Base-by-base conservation (phyloP, 805 yeast species). In the Kluyveromyces starmeri region DNA sequence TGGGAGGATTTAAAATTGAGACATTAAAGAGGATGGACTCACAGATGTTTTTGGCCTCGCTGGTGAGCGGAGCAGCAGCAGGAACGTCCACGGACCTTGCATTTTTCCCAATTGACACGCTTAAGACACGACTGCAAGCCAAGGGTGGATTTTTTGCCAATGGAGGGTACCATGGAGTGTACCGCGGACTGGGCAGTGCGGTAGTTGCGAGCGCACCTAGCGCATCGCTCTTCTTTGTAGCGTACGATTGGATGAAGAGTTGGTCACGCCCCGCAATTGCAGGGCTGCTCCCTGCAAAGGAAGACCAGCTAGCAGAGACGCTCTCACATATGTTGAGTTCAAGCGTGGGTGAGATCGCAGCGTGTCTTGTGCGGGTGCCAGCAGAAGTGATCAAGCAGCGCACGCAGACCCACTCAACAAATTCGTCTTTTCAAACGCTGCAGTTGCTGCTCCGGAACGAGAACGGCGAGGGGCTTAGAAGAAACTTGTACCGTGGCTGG, bases 301-400 rank as follows among this genome's bases (percentile, higher is more conserved):
- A 40, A n/a, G 54, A 50, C 45, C 62, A 46, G 48, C 43, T 50
- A 38, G 50, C 61, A 33, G 57, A 66, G 23, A 62, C 72, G 0
- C 20, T 67, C 1, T 70, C 79, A 2, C 97, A 92, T 51, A 92
- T 92, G 97, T 39, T 73, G 2, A 67, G 92, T 16, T 95, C 97
- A 1, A 80, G 94, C 1, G 50, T 77, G 10, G 98, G 98, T 38
- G 99, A 92, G 53, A 67, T 86, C 11, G 80, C 92, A 1, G 98
- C 98, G 0, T 92, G 99, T 57, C 59, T 80, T 38, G 92, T 92
- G 2, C 68, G 99, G 38, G 99, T 92, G 1, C 99, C 99, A 0
- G 94, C 95, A 0, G 99, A 92, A 54, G 94, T 92, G 17, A 76
- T 92, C 47, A 92, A 92, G 59, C 98, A 92, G 61, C 68, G 96